A percentile compares a stretch with the other conserved stretches of the same genome.
Evolutionary conservation across 2,329 filamentous ascomycete genomes (phyloP).

Genomic region (Byssothecium circinans): DNA sequence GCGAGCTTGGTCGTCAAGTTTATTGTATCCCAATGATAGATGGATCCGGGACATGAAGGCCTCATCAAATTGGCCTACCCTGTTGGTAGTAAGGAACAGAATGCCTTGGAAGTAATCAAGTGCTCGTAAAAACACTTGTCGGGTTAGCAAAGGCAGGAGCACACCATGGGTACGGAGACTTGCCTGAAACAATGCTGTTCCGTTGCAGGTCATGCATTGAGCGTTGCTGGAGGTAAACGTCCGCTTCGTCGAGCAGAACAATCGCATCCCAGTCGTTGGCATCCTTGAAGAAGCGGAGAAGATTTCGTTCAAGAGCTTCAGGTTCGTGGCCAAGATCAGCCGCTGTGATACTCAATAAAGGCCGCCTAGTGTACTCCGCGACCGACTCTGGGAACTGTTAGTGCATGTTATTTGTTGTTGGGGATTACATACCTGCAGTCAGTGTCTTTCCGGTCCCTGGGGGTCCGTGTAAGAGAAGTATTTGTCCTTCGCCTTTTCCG

Average conservation of each 20-base stretch:
- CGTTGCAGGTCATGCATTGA: constrained; percentile 29
- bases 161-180: too few species aligned
- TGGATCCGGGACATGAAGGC: constrained; percentile 23
- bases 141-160: too few species aligned
- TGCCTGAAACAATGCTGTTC: constrained; percentile 34
- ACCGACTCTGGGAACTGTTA: too few species aligned
- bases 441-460: constrained; percentile 96
- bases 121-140: constrained; percentile 35
- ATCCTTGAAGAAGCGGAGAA: constrained; percentile 16
- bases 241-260: constrained; percentile 42
- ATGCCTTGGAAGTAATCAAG: constrained; percentile 45
- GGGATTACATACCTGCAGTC: constrained; percentile 32
- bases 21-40: constrained; percentile 5
- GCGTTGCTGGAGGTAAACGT: constrained; percentile 43
- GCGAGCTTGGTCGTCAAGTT: constrained; percentile 1
- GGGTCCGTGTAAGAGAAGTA: constrained; percentile 69
- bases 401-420: too few species aligned
- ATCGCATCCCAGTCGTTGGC: constrained; percentile 27
- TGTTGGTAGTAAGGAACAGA: constrained; percentile 28
- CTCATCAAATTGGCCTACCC: constrained; percentile 19
- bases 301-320: constrained; percentile 11
- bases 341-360: constrained; percentile 22
- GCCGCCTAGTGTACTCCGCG: constrained; percentile 24
- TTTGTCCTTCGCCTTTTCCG: constrained; percentile 36
- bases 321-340: constrained; percentile 21